Conservation (phyloP, 306 rosid genomes). For the Cicer arietinum region DNA sequence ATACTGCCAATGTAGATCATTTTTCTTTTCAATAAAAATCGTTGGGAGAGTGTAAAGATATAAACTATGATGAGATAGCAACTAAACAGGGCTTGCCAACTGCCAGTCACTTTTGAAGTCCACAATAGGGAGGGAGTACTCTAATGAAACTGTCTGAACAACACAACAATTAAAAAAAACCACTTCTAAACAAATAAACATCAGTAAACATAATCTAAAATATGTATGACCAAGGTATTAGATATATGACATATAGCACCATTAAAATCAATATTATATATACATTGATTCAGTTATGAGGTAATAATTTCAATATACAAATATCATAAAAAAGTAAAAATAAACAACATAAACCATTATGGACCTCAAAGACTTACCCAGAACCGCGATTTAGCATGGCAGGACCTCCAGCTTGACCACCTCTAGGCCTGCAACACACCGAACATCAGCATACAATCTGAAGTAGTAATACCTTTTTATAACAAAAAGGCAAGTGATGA, state of each 20-base stretch:
- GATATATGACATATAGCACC: not conserved
- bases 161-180: not conserved
- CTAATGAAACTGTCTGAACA: not conserved
- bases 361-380: slow-evolving; percentile 56
- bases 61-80: slow-evolving; percentile 2
- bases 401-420: slow-evolving; percentile 56
- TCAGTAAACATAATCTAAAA: not conserved
- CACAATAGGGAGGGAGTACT: not conserved
- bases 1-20: not conserved
- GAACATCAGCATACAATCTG: slow-evolving; percentile 34
- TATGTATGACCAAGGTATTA: not conserved
- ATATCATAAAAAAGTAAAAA: not conserved
- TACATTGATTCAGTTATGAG: not conserved
- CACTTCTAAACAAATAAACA: slow-evolving; percentile 3
- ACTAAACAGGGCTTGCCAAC: slow-evolving; percentile 4
- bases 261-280: not conserved
- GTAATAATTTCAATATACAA: not conserved
- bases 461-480: not conserved
- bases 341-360: not conserved
- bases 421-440: slow-evolving; percentile 63
- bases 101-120: not conserved
- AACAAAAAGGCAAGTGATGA: not conserved
- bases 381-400: slow-evolving; percentile 57
- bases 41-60: not conserved
- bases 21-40: not conserved